Evolutionary conservation across 2,329 filamentous ascomycete genomes (phyloP).

Genomic region (Beauveria bassiana): DNA sequence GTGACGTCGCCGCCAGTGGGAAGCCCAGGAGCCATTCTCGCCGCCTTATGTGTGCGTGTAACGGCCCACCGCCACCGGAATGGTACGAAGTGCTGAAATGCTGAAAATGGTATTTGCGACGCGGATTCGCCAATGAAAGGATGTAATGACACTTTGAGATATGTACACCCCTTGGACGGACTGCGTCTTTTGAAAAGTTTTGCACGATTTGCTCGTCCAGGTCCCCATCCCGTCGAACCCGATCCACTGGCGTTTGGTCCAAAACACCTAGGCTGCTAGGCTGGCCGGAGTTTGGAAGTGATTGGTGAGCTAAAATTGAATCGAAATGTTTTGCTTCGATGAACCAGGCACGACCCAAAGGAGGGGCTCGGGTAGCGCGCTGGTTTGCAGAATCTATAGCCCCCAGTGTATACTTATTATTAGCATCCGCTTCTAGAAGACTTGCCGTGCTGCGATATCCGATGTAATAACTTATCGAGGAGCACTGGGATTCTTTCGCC

Average conservation of each 20-base stretch:
- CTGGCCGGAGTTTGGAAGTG: background rate
- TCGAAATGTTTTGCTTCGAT: background rate
- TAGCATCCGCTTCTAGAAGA: background rate
- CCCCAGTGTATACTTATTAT: background rate
- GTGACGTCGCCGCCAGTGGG: constrained; percentile 15
- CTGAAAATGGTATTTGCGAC: background rate
- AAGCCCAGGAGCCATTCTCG: background rate
- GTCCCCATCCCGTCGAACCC: background rate
- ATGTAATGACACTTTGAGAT: background rate
- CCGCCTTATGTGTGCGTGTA: background rate
- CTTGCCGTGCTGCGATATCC: background rate
- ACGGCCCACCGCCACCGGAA: constrained; percentile 7
- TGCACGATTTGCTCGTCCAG: background rate
- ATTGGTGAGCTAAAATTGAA: constrained; percentile 1
- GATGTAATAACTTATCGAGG: background rate
- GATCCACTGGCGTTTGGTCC: background rate
- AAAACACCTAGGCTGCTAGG: background rate
- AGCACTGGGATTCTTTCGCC: no score
- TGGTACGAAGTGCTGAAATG: background rate
- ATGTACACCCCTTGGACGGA: background rate
- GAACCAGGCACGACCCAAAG: background rate
- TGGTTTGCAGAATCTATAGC: background rate
- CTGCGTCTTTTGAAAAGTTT: background rate
- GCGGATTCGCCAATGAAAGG: background rate
- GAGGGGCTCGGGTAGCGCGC: background rate